Evolutionary conservation across 306 rosid species (phyloP).

Genomic region (Trifolium dubium): DNA sequence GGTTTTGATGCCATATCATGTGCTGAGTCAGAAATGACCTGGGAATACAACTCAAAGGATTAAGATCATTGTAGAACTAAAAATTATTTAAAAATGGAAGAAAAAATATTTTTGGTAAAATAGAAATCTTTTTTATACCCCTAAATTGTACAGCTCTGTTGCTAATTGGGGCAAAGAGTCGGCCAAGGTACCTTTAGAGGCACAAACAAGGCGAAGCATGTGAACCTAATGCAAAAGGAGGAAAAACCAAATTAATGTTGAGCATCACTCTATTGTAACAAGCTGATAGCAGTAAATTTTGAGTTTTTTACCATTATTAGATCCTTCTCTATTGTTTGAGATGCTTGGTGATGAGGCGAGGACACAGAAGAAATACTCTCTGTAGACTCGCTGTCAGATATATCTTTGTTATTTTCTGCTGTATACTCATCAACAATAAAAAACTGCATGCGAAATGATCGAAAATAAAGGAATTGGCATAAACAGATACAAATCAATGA

Average conservation of each 20-base stretch:
- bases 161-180: constrained; percentile 75
- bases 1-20: constrained; percentile 76
- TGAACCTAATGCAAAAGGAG: constrained; percentile 69
- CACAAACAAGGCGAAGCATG: constrained; percentile 81
- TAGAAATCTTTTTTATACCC: constrained; percentile 56
- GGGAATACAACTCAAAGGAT: constrained; percentile 49
- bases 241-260: constrained; percentile 23
- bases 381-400: constrained; percentile 56
- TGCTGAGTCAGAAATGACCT: constrained; percentile 83
- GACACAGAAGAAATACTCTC: constrained; percentile 57
- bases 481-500: constrained; percentile 24
- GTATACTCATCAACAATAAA: constrained; percentile 42
- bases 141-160: constrained; percentile 68
- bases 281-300: constrained; percentile 23
- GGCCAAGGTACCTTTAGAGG: constrained; percentile 65
- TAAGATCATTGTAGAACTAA: constrained; percentile 41
- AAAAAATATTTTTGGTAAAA: neutral
- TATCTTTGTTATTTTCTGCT: constrained; percentile 53
- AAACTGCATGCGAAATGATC: constrained; percentile 51
- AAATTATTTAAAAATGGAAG: constrained; percentile 37
- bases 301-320: constrained; percentile 67
- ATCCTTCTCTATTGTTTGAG: constrained; percentile 70
- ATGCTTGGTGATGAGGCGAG: constrained; percentile 54
- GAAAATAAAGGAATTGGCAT: constrained; percentile 38
- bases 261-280: constrained; percentile 23